Evolutionary conservation across 1,139 yeast genomes (phyloP).

Genomic region (Geotrichum reessii): DNA sequence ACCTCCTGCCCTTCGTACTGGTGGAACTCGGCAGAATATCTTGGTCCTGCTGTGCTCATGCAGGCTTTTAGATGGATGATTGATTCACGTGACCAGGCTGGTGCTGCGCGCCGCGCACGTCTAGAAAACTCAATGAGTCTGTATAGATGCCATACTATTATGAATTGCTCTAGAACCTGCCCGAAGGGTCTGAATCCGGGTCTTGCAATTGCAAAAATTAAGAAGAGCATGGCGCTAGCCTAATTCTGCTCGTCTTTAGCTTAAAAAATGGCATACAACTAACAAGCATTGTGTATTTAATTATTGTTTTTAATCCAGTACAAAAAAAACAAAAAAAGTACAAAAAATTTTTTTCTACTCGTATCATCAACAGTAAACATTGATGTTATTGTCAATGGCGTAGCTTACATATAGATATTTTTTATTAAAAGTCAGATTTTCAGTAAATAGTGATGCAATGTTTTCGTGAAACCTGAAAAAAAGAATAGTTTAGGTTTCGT

Average conservation of each 20-base stretch:
- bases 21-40: conserved; percentile 99
- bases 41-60: conserved; percentile 98
- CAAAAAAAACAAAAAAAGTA: too few relatives aligned
- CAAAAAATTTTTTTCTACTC: too few relatives aligned
- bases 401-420: too few relatives aligned
- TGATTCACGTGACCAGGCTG: conserved; percentile 94
- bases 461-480: too few relatives aligned
- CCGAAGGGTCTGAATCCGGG: conserved; percentile 99
- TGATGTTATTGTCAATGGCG: too few relatives aligned
- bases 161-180: conserved; percentile 97
- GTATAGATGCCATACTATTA: conserved; percentile 97
- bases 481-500: too few relatives aligned
- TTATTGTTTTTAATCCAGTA: too few relatives aligned
- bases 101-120: conserved; percentile 74
- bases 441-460: too few relatives aligned
- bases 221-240: conserved; percentile 79
- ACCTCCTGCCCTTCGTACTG: conserved; percentile 99
- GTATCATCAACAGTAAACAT: too few relatives aligned
- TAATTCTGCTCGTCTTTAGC: not conserved
- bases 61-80: conserved; percentile 99
- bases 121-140: conserved; percentile 95
- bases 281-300: not conserved
- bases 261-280: not conserved
- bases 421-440: too few relatives aligned
- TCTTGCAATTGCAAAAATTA: conserved; percentile 92